Conservation (phyloP, 352 stramenopile species). For the Globisporangium alternatum region DNA sequence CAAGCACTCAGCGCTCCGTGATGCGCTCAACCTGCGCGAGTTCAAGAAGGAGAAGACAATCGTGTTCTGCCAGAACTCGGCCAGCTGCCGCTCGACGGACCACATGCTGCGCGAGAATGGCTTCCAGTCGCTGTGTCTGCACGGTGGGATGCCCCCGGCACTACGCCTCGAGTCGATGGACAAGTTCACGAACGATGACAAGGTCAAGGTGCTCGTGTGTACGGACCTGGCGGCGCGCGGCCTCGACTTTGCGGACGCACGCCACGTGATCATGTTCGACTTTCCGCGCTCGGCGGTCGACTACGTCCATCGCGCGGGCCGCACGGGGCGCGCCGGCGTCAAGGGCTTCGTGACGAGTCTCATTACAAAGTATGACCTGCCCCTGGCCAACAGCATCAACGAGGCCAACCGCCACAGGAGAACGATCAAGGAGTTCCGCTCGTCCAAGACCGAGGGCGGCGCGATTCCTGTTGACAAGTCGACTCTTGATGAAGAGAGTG, state of each 20-base stretch:
- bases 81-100: constrained; percentile 72
- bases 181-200: constrained; percentile 39
- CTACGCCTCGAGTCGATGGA: constrained; percentile 56
- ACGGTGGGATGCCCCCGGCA: constrained; percentile 67
- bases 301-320: constrained; percentile 91
- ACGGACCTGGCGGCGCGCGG: constrained; percentile 92
- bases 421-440: constrained; percentile 51
- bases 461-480: constrained; percentile 19
- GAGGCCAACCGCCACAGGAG: constrained; percentile 60
- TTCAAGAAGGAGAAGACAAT: constrained; percentile 50
- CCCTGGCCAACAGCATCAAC: constrained; percentile 58
- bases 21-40: constrained; percentile 43
- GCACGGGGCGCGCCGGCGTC: constrained; percentile 59
- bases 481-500: not conserved
- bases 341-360: constrained; percentile 68
- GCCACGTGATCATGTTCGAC: constrained; percentile 93
- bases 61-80: constrained; percentile 74
- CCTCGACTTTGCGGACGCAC: constrained; percentile 88
- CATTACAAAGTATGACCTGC: constrained; percentile 69
- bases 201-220: constrained; percentile 85
- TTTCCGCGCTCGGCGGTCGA: constrained; percentile 91
- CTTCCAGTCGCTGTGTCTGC: constrained; percentile 60
- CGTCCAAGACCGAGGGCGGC: constrained; percentile 14
- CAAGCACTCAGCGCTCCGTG: constrained; percentile 70
- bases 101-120: constrained; percentile 82